Evolutionary conservation across 768 basidiomycete genomes (phyloP).

Genomic region (Multifurca ochricompacta): DNA sequence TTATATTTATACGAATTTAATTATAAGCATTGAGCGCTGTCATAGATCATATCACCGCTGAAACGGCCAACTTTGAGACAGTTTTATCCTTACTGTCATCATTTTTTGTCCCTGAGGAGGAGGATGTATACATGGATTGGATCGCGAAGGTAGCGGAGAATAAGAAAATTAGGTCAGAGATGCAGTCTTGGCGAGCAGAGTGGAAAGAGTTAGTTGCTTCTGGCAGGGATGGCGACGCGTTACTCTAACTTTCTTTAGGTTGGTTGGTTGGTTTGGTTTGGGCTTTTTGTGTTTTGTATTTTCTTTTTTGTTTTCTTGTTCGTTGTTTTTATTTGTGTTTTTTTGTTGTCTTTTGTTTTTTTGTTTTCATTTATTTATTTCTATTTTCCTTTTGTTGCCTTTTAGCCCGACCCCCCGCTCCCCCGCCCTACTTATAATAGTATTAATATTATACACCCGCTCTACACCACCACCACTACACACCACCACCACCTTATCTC

Average conservation of each 20-base stretch:
- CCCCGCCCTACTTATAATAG: too few species aligned
- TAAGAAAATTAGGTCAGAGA: slow-evolving; percentile 60
- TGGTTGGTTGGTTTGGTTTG: slow-evolving; percentile 3
- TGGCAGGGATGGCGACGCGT: slow-evolving; percentile 52
- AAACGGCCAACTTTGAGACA: slow-evolving; percentile 79
- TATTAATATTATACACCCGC: too few species aligned
- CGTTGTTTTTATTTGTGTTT: too few species aligned
- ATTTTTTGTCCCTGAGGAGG: slow-evolving; percentile 90
- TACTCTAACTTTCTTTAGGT: slow-evolving; percentile 37
- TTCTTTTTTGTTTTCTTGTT: too few species aligned
- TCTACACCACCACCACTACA: too few species aligned
- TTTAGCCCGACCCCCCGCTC: too few species aligned
- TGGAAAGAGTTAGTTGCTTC: slow-evolving; percentile 66
- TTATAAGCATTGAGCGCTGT: background rate
- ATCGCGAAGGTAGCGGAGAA: slow-evolving; percentile 52
- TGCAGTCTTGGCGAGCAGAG: slow-evolving; percentile 69
- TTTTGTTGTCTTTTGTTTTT: too few species aligned
- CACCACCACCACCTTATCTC: background rate
- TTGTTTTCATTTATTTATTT: too few species aligned
- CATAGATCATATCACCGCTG: slow-evolving; percentile 76
- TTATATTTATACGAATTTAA: background rate
- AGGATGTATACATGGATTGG: slow-evolving; percentile 77
- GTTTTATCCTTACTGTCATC: slow-evolving; percentile 86
- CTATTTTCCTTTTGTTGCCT: too few species aligned
- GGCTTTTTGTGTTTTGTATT: too few species aligned